Evolutionary conservation across 2,329 filamentous ascomycete genomes (phyloP), one percentile per base, ranked within the genome.

Genomic region (Exophiala calicioides): DNA sequence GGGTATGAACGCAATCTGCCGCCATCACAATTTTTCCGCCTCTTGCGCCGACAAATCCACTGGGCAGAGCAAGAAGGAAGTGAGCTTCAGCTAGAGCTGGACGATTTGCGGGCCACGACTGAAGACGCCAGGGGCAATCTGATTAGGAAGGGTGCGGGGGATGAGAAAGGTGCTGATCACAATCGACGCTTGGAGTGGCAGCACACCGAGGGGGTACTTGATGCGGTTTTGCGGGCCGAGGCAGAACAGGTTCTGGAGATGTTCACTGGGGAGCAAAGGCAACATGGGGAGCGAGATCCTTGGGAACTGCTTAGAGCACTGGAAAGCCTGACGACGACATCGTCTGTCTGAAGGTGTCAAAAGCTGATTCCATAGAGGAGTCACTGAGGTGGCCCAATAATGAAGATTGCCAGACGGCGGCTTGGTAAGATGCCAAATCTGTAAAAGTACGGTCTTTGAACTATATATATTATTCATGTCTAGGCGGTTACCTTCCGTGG

Each of bases 31-130:
- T 64, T 74, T 18, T 74, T 69, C 52, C 64, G 69, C 21, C 58
- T 75, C 3, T 63, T 75, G 8, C 69, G 71, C 24, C 65, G 72
- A 15, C 72, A 75, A 55, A 66, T 76, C 15, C 61, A 67, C 44
- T 75, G 73, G 73, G 71, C 72, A 1, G 67, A 72, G 51, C 62
- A 72, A 31, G 73, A 74, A 46, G 61, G 62, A 1, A 53, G 52
- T 4, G 59, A 64, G 26, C 57, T 76, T n/a, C 61, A 65, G 13
- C 56, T 58, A 2, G 66, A 74, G 32, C 44, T 60, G 24, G 41
- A 45, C 39, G 42, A 47, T 19, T 24, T 57, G 32, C 41, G 50
- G 21, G 35, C 50, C 3, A 52, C 44, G 9, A 49, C 52, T 12
- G 56, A 58, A 29, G 58, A 59, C 27, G 31, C 55, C 1, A 43